Base-by-base conservation (phyloP, 345 rosid species). In the Erucastrum elatum region DNA sequence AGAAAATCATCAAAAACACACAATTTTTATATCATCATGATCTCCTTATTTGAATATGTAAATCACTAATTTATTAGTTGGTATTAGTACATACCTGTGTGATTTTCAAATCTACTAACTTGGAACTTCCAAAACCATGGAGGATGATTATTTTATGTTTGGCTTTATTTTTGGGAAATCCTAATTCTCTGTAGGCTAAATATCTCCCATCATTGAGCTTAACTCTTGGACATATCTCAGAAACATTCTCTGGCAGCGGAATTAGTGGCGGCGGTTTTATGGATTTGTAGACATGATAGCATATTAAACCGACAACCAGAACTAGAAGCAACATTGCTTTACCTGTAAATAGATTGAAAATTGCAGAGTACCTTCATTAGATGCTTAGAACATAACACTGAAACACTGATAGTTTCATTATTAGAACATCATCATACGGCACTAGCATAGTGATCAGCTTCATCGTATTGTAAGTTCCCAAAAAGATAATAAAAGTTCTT, bases 201-300 rank as follows among this genome's bases (percentile, higher is more conserved):
- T 86, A 64, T 59, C 92, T 83, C 0, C 87, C 89, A 76, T 88
- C 92, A 64, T 81, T 84, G 41, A 88, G 89, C 82, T 83, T 84
- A 39, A 88, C 67, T 75, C 90, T 83, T 33, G 81, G 75, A 2
- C 90, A 87, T 35, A 86, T 87, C 56, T 88, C 75, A 1, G 88
- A 86, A 46, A 91, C 91, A 71, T 94, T 89, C 11, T 81, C 82
- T 0, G 88, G 87, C 8, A 91, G 80, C 84, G 72, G 97, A 88
- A 73, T 93, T 2, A 94, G 87, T 41, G 84, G 84, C 0, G 93
- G 92, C 8, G 97, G 90, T 63, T 82, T 86, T 68, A 85, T 8
- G 44, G 91, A 74, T 70, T 74, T 82, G 80, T 86, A 87, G 68
- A 84, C 85, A 84, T 81, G 84, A 46, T 16, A 77, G 66, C 84